Base-by-base conservation (phyloP, 2,329 filamentous ascomycete species). In the Alternaria brassicicola region DNA sequence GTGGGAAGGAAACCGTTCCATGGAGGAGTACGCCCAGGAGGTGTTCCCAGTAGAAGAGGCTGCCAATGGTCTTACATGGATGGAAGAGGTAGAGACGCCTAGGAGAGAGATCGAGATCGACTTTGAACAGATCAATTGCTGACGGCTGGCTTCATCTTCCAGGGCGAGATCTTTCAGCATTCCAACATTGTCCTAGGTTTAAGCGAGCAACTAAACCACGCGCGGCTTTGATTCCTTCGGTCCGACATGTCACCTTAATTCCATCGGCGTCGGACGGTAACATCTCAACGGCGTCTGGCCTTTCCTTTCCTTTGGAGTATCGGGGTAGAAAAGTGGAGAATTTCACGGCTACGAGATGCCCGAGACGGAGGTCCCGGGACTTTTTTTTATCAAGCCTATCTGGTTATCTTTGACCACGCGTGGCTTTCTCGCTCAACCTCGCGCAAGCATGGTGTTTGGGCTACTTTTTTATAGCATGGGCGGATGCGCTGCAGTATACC, bases 41-140 rank as follows among this genome's bases (percentile, higher is more conserved):
- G 93, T 96, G 26, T 98, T 98, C 70, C 92, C 92, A 0, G 85
- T 97, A 12, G 95, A 99, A 77, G 95, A 99, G 79, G 90, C 93
- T 68, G 92, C 93, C 30, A 98, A 98, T 75, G 94, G 94, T 5
- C 80, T 95, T 72, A 92, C 90, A 15, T 99, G 95, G 95, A 98
- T 97, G 94, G 80, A 82, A 61, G 82, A 84, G 74, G 78, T 79
- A 63, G 74, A 76, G 61, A 77, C 73, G 65, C 74, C 74, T 61
- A 67, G 64, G 53, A 70, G 70, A 55, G 72, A 73, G 60, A 61
- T 76, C 54, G 75, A 77, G 46, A 63, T 71, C 56, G 72, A 75
- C 61, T 72, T 75, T 59, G 67, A 71, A 64, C 70, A 72, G 61
- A 68, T 76, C 69, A 77, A 75, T 64, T 76, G 74, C 71, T 78